A percentile compares a stretch with the other conserved stretches of the same genome.
Evolutionary conservation across 306 rosid species (phyloP).

Genomic region (Inga laurina): DNA sequence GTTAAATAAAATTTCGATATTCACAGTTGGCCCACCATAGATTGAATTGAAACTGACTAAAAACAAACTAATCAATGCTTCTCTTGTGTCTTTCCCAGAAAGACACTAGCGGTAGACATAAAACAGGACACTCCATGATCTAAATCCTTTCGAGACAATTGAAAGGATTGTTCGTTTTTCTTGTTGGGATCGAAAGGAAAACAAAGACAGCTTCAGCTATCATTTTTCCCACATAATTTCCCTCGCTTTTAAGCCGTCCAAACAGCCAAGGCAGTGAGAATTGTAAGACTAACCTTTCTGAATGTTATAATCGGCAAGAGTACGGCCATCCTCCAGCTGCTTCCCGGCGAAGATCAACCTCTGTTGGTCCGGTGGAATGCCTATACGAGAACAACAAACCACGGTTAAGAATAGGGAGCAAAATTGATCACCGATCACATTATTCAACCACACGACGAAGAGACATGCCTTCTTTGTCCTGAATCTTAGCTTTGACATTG

Average conservation of each 20-base stretch:
- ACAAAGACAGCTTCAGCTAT: not conserved
- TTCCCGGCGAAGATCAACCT: constrained; percentile 94
- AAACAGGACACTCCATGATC: not conserved
- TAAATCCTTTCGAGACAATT: not conserved
- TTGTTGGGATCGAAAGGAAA: not conserved
- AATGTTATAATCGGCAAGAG: constrained; percentile 94
- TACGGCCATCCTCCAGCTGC: constrained; percentile 98
- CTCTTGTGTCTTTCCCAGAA: not conserved
- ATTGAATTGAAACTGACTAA: not conserved
- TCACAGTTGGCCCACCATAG: not conserved
- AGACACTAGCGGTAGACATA: not conserved
- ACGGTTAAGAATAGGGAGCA: not conserved
- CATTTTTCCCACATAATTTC: not conserved
- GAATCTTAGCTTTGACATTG: constrained; percentile 90
- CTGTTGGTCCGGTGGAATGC: constrained; percentile 99
- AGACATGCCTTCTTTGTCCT: constrained; percentile 84
- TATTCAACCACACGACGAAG: not conserved
- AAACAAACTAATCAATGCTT: not conserved
- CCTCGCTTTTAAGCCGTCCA: not conserved
- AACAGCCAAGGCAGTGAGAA: not conserved
- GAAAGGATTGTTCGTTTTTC: not conserved
- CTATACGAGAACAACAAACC: constrained; percentile 29
- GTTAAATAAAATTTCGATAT: not conserved
- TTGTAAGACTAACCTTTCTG: constrained; percentile 66
- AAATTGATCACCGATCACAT: not conserved